Evolutionary conservation across 495 filamentous ascomycete genomes (phyloP).

Genomic region (Tuber borchii): DNA sequence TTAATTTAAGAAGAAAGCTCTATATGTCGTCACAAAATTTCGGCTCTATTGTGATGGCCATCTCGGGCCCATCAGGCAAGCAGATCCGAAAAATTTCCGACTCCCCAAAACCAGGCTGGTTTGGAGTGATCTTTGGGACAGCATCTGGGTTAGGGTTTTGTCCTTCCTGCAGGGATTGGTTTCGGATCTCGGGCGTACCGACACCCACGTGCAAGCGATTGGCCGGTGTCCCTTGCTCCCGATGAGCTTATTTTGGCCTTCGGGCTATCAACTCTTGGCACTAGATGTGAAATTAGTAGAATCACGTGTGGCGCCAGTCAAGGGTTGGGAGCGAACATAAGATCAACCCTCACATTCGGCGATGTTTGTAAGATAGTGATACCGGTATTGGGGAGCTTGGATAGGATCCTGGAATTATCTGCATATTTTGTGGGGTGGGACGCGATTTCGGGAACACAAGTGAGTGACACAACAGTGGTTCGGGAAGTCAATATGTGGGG

Average conservation of each 20-base stretch:
- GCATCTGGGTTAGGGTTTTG: not conserved
- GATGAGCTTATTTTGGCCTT: not conserved
- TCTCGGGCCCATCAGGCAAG: not conserved
- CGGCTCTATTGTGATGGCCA: not conserved
- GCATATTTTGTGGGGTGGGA: not conserved
- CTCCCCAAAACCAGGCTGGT: not conserved
- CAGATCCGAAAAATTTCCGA: not conserved
- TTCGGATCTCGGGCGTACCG: constrained; percentile 3
- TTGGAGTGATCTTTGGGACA: not conserved
- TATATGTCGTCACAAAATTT: not conserved
- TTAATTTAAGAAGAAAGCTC: not conserved
- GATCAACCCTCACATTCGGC: not conserved
- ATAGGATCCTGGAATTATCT: not conserved
- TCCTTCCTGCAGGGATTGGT: not conserved
- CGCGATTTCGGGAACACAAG: not conserved
- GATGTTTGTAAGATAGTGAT: not conserved
- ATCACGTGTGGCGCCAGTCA: not conserved
- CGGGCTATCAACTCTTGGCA: not conserved
- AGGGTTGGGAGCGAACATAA: not conserved
- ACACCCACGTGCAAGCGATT: not conserved
- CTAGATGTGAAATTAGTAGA: not conserved
- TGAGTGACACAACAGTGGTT: not conserved
- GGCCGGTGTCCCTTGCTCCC: not conserved
- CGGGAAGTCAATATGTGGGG: not conserved
- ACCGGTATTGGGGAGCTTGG: not conserved